Evolutionary conservation across 257 asterid genomes (phyloP).

Genomic region (Apocynum venetum): DNA sequence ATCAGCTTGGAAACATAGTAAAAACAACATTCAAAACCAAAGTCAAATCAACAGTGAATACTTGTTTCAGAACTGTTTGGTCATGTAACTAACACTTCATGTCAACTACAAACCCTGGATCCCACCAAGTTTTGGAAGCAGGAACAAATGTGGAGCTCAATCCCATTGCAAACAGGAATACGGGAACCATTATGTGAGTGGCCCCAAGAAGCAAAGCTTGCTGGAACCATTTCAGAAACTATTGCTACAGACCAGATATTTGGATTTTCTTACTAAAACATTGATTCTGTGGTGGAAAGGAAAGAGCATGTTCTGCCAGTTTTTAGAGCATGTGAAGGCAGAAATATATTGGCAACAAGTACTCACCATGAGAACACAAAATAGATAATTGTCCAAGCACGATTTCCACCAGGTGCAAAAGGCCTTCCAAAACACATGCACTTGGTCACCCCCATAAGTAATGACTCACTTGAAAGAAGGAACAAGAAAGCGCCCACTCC

Average conservation of each 20-base stretch:
- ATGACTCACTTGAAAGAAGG: slow-evolving; percentile 81
- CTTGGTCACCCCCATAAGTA: slow-evolving; percentile 85
- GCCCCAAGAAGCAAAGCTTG: slow-evolving; percentile 2
- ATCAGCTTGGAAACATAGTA: background rate
- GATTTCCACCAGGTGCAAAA: slow-evolving; percentile 77
- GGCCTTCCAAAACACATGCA: slow-evolving; percentile 95
- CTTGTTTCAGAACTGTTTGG: background rate
- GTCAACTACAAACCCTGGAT: background rate
- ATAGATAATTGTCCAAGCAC: slow-evolving; percentile 90
- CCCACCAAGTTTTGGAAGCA: background rate
- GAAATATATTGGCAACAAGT: background rate
- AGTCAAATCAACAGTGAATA: background rate
- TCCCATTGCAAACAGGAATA: background rate
- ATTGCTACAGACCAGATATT: background rate
- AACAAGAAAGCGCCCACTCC: slow-evolving; percentile 93
- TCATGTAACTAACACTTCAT: background rate
- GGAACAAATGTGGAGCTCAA: slow-evolving; percentile 1
- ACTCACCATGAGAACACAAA: slow-evolving; percentile 68
- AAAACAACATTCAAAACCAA: background rate
- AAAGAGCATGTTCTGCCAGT: background rate
- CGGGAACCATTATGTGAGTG: background rate
- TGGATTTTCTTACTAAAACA: background rate
- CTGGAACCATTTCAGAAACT: background rate
- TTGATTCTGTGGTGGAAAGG: background rate
- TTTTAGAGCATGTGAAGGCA: background rate